Percentiles rank a stretch among this genome's conserved stretches.
Conservation (phyloP, 2,329 filamentous ascomycete species). For the Calonectria naviculata region DNA sequence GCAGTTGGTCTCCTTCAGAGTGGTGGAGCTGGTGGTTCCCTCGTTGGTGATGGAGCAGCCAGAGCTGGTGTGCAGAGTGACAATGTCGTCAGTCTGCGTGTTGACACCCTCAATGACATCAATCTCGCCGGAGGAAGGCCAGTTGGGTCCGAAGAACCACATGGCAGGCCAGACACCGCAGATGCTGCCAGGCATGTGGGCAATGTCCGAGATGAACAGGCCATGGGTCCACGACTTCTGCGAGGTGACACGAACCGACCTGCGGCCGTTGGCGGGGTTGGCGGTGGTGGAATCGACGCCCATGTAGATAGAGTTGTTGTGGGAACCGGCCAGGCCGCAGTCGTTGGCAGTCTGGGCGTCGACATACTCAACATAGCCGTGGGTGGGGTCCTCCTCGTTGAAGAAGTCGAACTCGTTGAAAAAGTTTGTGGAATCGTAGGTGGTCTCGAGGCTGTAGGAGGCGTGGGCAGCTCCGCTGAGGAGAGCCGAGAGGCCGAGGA, state of each 20-base stretch:
- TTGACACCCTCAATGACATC: slow-evolving; percentile 86
- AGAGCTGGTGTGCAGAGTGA: slow-evolving; percentile 75
- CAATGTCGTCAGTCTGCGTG: slow-evolving; percentile 64
- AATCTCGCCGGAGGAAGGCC: slow-evolving; percentile 79
- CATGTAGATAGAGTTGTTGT: slow-evolving; percentile 70
- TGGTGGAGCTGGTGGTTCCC: slow-evolving; percentile 56
- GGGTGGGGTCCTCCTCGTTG: slow-evolving; percentile 72
- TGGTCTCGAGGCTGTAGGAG: slow-evolving; percentile 58
- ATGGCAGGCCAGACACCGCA: slow-evolving; percentile 85
- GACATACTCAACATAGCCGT: slow-evolving; percentile 80
- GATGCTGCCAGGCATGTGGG: slow-evolving; percentile 78
- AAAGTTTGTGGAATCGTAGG: slow-evolving; percentile 65
- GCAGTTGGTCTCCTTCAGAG: slow-evolving; percentile 66
- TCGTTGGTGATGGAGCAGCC: slow-evolving; percentile 68
- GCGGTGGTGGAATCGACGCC: slow-evolving; percentile 73
- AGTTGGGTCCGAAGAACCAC: slow-evolving; percentile 74
- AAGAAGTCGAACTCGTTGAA: slow-evolving; percentile 68
- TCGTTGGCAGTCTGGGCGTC: slow-evolving; percentile 66
- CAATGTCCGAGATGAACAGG: slow-evolving; percentile 78
- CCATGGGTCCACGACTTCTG: slow-evolving; percentile 74
- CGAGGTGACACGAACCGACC: slow-evolving; percentile 77
- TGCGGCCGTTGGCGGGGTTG: slow-evolving; percentile 69
- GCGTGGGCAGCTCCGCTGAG: slow-evolving; percentile 40
- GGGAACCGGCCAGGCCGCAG: slow-evolving; percentile 68
- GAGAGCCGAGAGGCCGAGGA: slow-evolving; percentile 44